Percentiles rank a stretch among this genome's conserved stretches.
Evolutionary conservation across 2,329 filamentous ascomycete genomes (phyloP).

Genomic region (Fusarium circinatum): DNA sequence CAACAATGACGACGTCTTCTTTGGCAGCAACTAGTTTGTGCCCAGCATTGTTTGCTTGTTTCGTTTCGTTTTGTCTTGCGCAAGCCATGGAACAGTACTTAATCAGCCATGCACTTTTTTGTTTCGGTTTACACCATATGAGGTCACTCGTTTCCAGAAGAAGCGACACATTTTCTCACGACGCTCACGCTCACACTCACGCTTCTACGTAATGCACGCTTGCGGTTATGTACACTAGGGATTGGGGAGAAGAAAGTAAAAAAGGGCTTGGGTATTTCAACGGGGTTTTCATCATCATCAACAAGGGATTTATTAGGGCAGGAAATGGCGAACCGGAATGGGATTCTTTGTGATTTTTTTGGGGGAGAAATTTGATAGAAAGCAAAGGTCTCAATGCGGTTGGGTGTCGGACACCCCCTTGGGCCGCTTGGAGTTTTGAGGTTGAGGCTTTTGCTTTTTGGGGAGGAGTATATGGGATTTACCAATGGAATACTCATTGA

Average conservation of each 20-base stretch:
- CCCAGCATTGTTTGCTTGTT: slow-evolving; percentile 5
- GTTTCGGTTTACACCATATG: slow-evolving; percentile 1
- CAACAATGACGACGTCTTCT: slow-evolving; percentile 63
- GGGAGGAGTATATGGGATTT: slow-evolving; percentile 2
- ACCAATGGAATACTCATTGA: slow-evolving; percentile 32
- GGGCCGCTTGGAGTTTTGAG: slow-evolving; percentile 27
- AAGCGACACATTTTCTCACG: slow-evolving; percentile 28
- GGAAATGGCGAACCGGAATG: slow-evolving; percentile 17
- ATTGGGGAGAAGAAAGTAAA: slow-evolving; percentile 2
- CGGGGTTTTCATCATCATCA: not conserved
- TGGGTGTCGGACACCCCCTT: slow-evolving; percentile 14
- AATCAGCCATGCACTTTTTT: slow-evolving; percentile 30
- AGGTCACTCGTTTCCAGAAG: slow-evolving; percentile 14
- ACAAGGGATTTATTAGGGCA: not conserved
- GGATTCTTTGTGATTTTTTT: not conserved
- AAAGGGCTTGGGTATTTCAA: slow-evolving; percentile 4
- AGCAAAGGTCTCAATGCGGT: slow-evolving; percentile 34
- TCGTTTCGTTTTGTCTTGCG: not conserved
- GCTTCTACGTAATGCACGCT: slow-evolving; percentile 24
- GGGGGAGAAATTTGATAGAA: slow-evolving; percentile 22
- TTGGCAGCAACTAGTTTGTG: slow-evolving; percentile 50
- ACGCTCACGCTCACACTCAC: slow-evolving; percentile 41
- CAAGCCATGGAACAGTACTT: slow-evolving; percentile 27
- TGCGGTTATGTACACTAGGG: slow-evolving; percentile 25
- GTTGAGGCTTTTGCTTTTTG: slow-evolving; percentile 34